These are phyloP conservation scores for Penicillium lagena DNA, from an alignment of 495 filamentous ascomycete genomes.

Conservation along the genomic window DNA sequence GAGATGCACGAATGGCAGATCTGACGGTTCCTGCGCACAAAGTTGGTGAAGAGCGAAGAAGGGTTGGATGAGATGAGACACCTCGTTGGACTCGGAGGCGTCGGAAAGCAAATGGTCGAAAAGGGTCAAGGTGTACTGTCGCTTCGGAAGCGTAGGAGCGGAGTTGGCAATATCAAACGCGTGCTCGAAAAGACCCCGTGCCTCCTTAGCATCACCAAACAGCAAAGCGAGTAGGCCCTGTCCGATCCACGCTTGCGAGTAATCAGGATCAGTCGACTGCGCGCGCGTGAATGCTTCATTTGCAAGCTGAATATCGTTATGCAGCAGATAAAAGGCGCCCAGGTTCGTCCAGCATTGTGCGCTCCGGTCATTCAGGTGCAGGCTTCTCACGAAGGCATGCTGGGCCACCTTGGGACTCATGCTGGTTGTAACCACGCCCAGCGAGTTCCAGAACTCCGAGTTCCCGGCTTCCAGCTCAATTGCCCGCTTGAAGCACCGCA, in stretches of 20 bases:
- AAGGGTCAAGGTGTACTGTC: conserved; percentile 66
- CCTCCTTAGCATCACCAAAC: conserved; percentile 66
- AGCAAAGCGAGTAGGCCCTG: conserved; percentile 80
- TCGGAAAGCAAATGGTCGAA: conserved; percentile 70
- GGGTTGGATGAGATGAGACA: conserved; percentile 61
- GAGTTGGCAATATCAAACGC: conserved; percentile 87
- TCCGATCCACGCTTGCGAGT: conserved; percentile 86
- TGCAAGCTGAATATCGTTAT: conserved; percentile 75
- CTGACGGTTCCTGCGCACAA: conserved; percentile 55
- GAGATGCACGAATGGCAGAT: conserved; percentile 69
- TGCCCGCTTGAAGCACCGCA: conserved; percentile 91
- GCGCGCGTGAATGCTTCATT: conserved; percentile 84
- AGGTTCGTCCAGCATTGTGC: conserved; percentile 86
- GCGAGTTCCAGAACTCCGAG: conserved; percentile 94
- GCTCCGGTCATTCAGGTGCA: conserved; percentile 85
- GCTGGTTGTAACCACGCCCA: conserved; percentile 81
- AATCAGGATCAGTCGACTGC: conserved; percentile 90
- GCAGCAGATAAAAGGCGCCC: conserved; percentile 75
- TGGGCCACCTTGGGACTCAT: conserved; percentile 86
- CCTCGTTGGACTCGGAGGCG: conserved; percentile 49
- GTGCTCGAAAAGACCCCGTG: conserved; percentile 82
- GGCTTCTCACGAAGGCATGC: conserved; percentile 86
- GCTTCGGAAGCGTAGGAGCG: conserved; percentile 61
- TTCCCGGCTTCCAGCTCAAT: conserved; percentile 96
- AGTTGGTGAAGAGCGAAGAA: conserved; percentile 86